These are phyloP conservation scores for Tylopilus sp. DNA, from an alignment of 768 basidiomycete genomes.

Conservation along the genomic window DNA sequence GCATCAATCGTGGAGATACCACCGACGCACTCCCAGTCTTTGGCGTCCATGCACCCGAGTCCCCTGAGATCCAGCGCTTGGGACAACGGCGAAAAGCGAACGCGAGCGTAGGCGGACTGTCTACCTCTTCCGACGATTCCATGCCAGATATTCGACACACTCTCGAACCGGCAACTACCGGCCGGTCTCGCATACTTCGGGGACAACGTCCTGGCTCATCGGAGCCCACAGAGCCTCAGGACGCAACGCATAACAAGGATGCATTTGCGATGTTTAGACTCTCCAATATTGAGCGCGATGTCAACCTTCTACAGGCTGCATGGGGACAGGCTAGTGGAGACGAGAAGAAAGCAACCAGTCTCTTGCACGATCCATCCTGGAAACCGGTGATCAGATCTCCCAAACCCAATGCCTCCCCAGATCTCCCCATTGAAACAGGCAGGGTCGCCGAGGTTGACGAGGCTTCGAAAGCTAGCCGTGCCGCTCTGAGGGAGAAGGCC, in stretches of 20 bases:
- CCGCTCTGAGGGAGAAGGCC: conserved; percentile 67
- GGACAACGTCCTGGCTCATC: conserved; percentile 36
- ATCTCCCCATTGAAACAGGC: conserved; percentile 41
- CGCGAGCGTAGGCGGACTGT: conserved; percentile 39
- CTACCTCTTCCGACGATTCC: conserved; percentile 70
- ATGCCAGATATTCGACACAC: conserved; percentile 45
- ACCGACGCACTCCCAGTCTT: conserved; percentile 30
- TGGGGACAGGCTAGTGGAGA: conserved; percentile 65
- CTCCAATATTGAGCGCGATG: conserved; percentile 48
- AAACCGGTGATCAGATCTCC: conserved; percentile 28
- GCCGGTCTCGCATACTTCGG: conserved; percentile 49
- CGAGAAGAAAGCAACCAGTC: conserved; percentile 52
- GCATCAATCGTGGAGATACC: conserved; percentile 52
- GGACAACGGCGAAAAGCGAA: conserved; percentile 46
- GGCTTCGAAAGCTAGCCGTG: conserved; percentile 62
- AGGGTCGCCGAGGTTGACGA: conserved; percentile 72
- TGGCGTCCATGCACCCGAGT: conserved; percentile 37
- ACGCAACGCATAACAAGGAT: conserved; percentile 18
- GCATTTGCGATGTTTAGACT: conserved; percentile 58
- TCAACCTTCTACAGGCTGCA: conserved; percentile 51
- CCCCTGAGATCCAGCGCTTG: conserved; percentile 56
- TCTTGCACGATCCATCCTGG: conserved; percentile 60
- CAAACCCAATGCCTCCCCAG: conserved; percentile 9
- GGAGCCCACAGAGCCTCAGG: conserved; percentile 30
- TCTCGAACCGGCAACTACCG: conserved; percentile 41